A percentile compares a stretch with the other conserved stretches of the same genome.
Conservation (phyloP, 1,284 basidiomycete species). For the Ustilago tritici region DNA sequence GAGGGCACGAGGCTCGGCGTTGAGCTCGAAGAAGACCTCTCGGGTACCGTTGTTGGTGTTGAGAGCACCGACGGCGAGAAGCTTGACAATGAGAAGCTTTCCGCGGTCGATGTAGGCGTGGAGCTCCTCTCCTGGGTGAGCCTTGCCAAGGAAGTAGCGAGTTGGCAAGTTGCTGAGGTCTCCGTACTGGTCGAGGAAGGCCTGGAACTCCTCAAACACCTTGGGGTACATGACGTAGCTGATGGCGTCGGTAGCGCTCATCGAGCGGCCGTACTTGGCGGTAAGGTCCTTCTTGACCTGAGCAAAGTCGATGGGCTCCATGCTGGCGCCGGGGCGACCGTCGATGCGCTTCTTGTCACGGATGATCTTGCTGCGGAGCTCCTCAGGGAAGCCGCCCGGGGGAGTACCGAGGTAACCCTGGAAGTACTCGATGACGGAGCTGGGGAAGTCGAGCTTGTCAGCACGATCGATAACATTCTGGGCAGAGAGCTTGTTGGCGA, state of each 20-base stretch:
- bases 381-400: constrained; percentile 95
- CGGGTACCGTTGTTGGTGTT: constrained; percentile 90
- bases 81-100: constrained; percentile 91
- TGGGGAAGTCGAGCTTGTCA: constrained; percentile 96
- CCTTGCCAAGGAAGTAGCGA: constrained; percentile 94
- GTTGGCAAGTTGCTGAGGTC: constrained; percentile 87
- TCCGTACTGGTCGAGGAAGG: constrained; percentile 93
- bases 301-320: constrained; percentile 93
- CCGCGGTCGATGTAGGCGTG: constrained; percentile 96
- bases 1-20: constrained; percentile 65
- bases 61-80: constrained; percentile 94
- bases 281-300: constrained; percentile 92
- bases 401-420: constrained; percentile 84
- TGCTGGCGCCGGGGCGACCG: constrained; percentile 86
- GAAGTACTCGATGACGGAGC: constrained; percentile 72
- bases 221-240: constrained; percentile 97
- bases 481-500: constrained; percentile 89
- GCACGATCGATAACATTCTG: constrained; percentile 88
- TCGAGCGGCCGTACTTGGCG: constrained; percentile 93
- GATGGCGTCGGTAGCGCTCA: constrained; percentile 84
- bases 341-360: constrained; percentile 94
- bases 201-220: constrained; percentile 96
- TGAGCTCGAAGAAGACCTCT: constrained; percentile 93
- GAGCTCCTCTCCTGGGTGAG: constrained; percentile 93
- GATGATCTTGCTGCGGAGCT: constrained; percentile 89